Percentiles rank a stretch among this genome's conserved stretches.
phyloP scores from a whole-genome alignment of 176 grass and related monocot genomes.

The sorghum (Sorghum bicolor) region DNA sequence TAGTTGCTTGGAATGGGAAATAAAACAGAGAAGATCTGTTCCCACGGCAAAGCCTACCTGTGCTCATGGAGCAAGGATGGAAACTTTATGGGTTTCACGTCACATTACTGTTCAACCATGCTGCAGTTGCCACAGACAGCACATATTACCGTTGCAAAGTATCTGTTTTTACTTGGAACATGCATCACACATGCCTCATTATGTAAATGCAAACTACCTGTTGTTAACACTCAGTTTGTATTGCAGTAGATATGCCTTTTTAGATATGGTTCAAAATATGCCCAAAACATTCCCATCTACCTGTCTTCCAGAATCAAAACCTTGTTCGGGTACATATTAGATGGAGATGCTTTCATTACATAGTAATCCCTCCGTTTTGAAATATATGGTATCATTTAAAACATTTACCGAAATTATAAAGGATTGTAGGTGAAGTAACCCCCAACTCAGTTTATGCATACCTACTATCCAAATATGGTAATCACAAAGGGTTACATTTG shows the following conservation, averaged over 20 bases:
- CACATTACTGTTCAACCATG: not conserved
- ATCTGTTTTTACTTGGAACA: not conserved
- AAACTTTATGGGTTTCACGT: not conserved
- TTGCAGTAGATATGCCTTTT: not conserved
- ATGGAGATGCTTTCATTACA: not conserved
- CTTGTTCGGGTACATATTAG: not conserved
- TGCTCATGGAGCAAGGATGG: no score
- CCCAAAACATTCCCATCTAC: not conserved
- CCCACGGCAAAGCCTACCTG: not conserved
- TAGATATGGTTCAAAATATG: not conserved
- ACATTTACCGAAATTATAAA: no score
- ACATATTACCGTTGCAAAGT: not conserved
- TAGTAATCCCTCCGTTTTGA: not conserved
- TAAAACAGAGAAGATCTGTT: not conserved
- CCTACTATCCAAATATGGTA: not conserved
- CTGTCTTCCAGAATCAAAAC: not conserved
- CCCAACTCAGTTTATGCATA: not conserved
- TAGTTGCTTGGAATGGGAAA: not conserved
- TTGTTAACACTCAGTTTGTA: not conserved
- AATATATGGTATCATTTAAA: not conserved
- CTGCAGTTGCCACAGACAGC: not conserved
- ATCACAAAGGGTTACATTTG: not conserved
- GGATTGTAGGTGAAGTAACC: not conserved
- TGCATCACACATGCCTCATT: not conserved
- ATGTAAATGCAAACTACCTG: not conserved